Percentiles rank a stretch among this genome's conserved stretches.
Evolutionary conservation across 768 basidiomycete genomes (phyloP).

Genomic region (Rickenella mellea): DNA sequence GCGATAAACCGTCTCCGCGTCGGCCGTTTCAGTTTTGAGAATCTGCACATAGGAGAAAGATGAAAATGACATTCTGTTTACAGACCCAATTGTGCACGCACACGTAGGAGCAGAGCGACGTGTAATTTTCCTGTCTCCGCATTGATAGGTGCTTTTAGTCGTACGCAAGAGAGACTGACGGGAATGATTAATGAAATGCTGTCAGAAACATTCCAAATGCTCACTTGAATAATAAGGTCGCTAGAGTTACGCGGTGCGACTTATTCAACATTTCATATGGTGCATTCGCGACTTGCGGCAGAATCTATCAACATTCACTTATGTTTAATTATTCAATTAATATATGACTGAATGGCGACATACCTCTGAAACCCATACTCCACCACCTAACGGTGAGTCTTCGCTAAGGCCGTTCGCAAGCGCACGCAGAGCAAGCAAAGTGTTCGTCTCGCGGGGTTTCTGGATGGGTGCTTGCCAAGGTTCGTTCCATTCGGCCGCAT

Average conservation of each 20-base stretch:
- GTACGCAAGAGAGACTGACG: slow-evolving; percentile 56
- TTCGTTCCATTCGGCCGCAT: slow-evolving; percentile 55
- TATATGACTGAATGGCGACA: slow-evolving; percentile 10
- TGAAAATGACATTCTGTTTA: background rate
- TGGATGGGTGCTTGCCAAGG: slow-evolving; percentile 45
- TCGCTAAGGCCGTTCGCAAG: slow-evolving; percentile 75
- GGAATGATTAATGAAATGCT: background rate
- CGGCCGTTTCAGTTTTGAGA: slow-evolving; percentile 37
- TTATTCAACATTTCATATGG: slow-evolving; percentile 54
- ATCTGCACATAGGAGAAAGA: slow-evolving; percentile 20
- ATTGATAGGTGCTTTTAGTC: slow-evolving; percentile 33
- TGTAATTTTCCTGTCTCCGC: slow-evolving; percentile 30
- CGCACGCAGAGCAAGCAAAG: slow-evolving; percentile 68
- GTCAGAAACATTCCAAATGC: slow-evolving; percentile 17
- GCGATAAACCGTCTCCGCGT: slow-evolving; percentile 66
- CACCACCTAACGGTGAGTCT: slow-evolving; percentile 29
- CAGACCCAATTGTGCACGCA: slow-evolving; percentile 16
- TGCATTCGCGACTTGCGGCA: slow-evolving; percentile 40
- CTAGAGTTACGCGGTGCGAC: slow-evolving; percentile 63
- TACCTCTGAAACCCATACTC: slow-evolving; percentile 45
- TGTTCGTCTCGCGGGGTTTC: slow-evolving; percentile 79
- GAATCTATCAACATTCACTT: no score
- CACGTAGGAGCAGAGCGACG: slow-evolving; percentile 36
- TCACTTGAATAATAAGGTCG: slow-evolving; percentile 85
- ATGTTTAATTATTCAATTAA: no score